Evolutionary conservation across 1,284 basidiomycete species (phyloP), one percentile per base, ranked within the genome.

Genomic region (Ustanciosporium gigantosporum): DNA sequence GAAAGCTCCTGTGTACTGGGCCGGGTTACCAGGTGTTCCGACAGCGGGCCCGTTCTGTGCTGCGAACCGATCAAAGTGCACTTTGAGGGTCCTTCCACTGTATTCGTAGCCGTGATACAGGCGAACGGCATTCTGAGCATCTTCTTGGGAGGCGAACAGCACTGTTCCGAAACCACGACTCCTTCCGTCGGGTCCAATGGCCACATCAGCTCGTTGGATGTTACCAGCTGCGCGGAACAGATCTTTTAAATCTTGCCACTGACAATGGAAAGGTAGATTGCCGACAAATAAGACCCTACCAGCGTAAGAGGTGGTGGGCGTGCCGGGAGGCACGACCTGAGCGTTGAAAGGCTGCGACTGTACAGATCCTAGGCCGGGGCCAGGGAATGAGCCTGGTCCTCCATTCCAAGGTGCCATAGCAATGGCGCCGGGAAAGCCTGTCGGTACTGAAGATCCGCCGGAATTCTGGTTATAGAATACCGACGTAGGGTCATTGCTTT

Each of bases 101-200:
- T 87, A 91, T 70, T 93, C 90, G 76, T 87, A 90, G 32, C 77
- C 76, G 42, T 78, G 73, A 25, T 77, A 78, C 27, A 78, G 66
- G 46, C 83, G 82, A 20, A 94, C 86, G 1, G 91, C 94, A 20
- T 87, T 82, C 52, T 89, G 87, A 0, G 91, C 93, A 74, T 97
- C 93, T 75, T 94, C 91, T 25, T 89, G 87, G 25, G 86, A 88
- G 2, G 90, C 90, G 58, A 95, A 86, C 17, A 96, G 83, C 6
- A 96, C 91, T 3, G 91, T 95, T 17, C 93, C 93, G 73, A 92
- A 92, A 1, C 93, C 93, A 48, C 91, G 84, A 47, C 88, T 91
- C 67, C 92, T 83, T 73, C 94, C 94, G 76, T 95, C 92, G 2
- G 89, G 89, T 1, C 90, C 90, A 1, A 95, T 83, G 13, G 89